These are phyloP conservation scores for Lactifluus pinguis DNA, from an alignment of 768 basidiomycete genomes.

Conservation along the genomic window DNA sequence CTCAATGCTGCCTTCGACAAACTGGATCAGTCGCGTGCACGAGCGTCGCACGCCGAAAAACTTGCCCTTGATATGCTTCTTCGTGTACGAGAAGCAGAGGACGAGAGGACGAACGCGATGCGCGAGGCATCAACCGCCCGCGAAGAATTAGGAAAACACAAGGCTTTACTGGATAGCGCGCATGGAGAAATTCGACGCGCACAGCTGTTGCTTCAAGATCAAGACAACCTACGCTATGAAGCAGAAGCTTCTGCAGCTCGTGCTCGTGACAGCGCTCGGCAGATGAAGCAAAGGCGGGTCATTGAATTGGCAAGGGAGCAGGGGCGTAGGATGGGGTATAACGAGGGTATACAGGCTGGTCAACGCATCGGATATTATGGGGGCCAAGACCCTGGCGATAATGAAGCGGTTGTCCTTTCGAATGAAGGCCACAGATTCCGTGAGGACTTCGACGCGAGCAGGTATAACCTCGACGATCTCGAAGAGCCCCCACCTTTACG, in stretches of 20 bases:
- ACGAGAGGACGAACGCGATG: slow-evolving; percentile 32
- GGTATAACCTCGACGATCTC: slow-evolving; percentile 3
- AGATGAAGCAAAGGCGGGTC: slow-evolving; percentile 34
- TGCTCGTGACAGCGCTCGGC: slow-evolving; percentile 37
- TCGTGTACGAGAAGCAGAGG: slow-evolving; percentile 33
- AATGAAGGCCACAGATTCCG: slow-evolving; percentile 6
- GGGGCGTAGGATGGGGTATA: slow-evolving; percentile 33
- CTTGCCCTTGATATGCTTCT: slow-evolving; percentile 39
- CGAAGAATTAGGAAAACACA: slow-evolving; percentile 40
- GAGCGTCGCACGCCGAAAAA: slow-evolving; percentile 37
- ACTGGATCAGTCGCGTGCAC: slow-evolving; percentile 34
- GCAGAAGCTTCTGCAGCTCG: slow-evolving; percentile 39
- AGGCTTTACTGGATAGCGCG: slow-evolving; percentile 36
- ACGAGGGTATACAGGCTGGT: slow-evolving; percentile 30
- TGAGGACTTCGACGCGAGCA: slow-evolving; percentile 6
- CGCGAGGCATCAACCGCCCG: slow-evolving; percentile 30
- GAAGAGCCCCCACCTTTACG: slow-evolving; percentile 2
- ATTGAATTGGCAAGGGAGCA: slow-evolving; percentile 36
- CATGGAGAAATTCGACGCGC: slow-evolving; percentile 37
- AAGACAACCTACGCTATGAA: slow-evolving; percentile 34
- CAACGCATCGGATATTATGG: slow-evolving; percentile 17
- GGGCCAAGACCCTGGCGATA: not conserved
- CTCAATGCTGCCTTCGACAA: slow-evolving; percentile 25
- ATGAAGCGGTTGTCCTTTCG: not conserved
- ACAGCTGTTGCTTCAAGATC: slow-evolving; percentile 34